These are phyloP conservation scores for Ceriops zippeliana DNA, from an alignment of 345 rosid genomes.

Conservation along the genomic window DNA sequence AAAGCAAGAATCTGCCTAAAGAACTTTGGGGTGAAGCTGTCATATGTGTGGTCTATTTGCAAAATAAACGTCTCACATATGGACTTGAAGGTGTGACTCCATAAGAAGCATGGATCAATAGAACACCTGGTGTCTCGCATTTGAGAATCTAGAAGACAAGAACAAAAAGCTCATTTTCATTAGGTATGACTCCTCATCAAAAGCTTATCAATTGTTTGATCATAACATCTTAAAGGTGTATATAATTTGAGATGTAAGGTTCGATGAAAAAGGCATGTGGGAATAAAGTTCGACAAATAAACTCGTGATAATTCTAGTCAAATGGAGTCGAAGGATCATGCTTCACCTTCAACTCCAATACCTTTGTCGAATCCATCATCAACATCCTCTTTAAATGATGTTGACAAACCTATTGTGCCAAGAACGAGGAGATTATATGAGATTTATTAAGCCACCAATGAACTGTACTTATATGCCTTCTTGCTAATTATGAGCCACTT, in stretches of 20 bases:
- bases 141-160: too few relatives aligned
- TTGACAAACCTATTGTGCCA: not conserved
- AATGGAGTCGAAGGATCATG: not conserved
- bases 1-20: too few relatives aligned
- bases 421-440: not conserved
- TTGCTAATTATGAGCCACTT: not conserved
- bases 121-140: too few relatives aligned
- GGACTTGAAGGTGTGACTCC: too few relatives aligned
- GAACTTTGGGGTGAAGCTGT: too few relatives aligned
- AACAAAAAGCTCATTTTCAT: not conserved
- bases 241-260: not conserved
- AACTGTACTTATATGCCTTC: not conserved
- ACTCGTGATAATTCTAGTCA: not conserved
- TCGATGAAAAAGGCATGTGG: constrained; percentile 5
- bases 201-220: not conserved
- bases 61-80: too few relatives aligned
- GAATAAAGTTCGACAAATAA: not conserved
- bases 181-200: not conserved
- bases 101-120: too few relatives aligned
- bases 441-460: not conserved
- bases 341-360: not conserved
- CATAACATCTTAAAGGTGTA: not conserved
- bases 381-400: not conserved
- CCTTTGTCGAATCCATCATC: not conserved
- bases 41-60: too few relatives aligned